Percentiles rank a stretch among this genome's conserved stretches.
Conservation (phyloP, 306 rosid species). For the Begonia masoniana region DNA sequence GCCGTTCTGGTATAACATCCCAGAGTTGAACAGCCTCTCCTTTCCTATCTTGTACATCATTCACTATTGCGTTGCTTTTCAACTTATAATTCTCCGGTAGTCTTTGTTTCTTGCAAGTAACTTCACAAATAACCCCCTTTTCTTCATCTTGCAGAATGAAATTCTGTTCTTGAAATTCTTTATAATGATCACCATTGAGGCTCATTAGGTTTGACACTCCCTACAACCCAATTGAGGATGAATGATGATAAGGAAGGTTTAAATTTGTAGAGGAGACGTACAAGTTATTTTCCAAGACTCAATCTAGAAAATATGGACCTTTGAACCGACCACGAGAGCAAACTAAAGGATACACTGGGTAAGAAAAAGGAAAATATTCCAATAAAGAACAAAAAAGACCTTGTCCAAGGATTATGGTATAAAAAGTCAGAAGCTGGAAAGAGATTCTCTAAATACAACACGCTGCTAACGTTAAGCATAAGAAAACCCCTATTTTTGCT, state of each 20-base stretch:
- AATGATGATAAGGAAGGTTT: conserved; percentile 14
- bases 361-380: no score
- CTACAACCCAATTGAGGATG: conserved; percentile 22
- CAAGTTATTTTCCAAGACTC: no score
- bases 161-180: conserved; percentile 27
- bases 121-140: conserved; percentile 24
- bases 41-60: conserved; percentile 32
- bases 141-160: conserved; percentile 23
- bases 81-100: conserved; percentile 23
- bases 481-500: no score
- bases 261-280: not conserved
- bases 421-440: no score
- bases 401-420: no score
- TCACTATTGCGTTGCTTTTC: conserved; percentile 28
- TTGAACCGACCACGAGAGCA: no score
- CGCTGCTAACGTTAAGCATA: no score
- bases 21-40: conserved; percentile 27
- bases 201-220: conserved; percentile 38
- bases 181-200: conserved; percentile 26
- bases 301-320: no score
- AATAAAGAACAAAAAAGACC: no score
- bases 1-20: conserved; percentile 28
- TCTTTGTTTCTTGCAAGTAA: conserved; percentile 17
- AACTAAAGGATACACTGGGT: no score
- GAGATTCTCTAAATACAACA: no score